Evolutionary conservation across 768 basidiomycete genomes (phyloP), one percentile per base, ranked within the genome.

Genomic region (Chiua virens): DNA sequence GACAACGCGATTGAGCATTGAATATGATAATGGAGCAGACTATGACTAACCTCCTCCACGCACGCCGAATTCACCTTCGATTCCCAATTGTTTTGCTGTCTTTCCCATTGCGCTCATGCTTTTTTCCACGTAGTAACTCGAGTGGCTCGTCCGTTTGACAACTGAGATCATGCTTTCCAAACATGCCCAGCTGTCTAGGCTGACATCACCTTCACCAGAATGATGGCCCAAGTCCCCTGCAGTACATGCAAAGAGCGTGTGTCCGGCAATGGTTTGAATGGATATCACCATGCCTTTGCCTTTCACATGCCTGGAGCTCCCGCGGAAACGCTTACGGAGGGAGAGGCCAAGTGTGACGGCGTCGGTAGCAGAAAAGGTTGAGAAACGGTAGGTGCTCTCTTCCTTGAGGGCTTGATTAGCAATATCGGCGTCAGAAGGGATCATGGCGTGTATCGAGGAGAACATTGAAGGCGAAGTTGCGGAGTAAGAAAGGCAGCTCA

Each of bases 61-160:
- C 39, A 89, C 77, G 27, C 79, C 73, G 56, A 79, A 74, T 48
- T 89, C 85, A 15, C 75, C 77, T 49, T 85, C 81, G 32, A 86
- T 75, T 5, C 85, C 88, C 72, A 87, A 75, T 58, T 89, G 85
- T 57, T 81, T 81, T 35, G 85, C 77, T 7, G 83, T 84, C 70
- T 87, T 89, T 17, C 86, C 86, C 84, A 87, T 86, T 4, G 89
- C 89, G 42, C 79, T 81, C 82, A 89, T 89, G 7, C 88, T 87
- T 63, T 90, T 91, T 64, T 92, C 89, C 9, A 92, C 87, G 66
- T 92, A 92, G 67, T 76, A 92, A 57, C 85, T 89, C 8, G 88
- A 89, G 64, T 92, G 90, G 2, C 90, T 89, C 17, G 89, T 92
- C 53, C 88, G 77, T 58, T 78, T 80, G 41, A 90, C 89, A 22